phyloP scores from a whole-genome alignment of 1,284 basidiomycete species.

The Peniophora sp. region DNA sequence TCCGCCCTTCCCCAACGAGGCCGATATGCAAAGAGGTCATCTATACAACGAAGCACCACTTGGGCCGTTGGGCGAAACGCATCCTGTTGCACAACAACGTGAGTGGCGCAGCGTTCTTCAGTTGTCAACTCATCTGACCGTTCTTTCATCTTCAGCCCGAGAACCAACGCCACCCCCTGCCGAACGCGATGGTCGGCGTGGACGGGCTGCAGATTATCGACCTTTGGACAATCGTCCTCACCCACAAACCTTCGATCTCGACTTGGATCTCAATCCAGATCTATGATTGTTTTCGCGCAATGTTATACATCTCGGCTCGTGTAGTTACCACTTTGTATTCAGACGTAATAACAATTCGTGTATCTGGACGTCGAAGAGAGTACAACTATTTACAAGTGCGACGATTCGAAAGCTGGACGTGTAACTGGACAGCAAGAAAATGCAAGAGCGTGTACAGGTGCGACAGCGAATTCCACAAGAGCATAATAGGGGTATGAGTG shows the following conservation, averaged over 20 bases:
- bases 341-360: no score
- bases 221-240: conserved; percentile 55
- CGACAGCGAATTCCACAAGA: no score
- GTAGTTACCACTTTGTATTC: no score
- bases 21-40: conserved; percentile 74
- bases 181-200: conserved; percentile 32
- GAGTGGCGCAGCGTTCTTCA: not conserved
- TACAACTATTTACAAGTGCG: no score
- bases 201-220: conserved; percentile 39
- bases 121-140: conserved; percentile 5
- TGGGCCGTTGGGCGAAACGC: conserved; percentile 68
- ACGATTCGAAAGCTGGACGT: no score
- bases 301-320: no score
- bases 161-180: conserved; percentile 47
- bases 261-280: conserved; percentile 74
- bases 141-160: conserved; percentile 24
- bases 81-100: conserved; percentile 48
- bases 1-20: conserved; percentile 81
- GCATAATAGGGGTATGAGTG: no score
- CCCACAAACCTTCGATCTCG: conserved; percentile 60
- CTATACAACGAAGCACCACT: conserved; percentile 73
- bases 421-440: no score
- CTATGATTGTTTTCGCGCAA: conserved; percentile 25
- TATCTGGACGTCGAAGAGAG: no score
- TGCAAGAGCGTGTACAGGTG: no score